phyloP scores from a whole-genome alignment of 495 filamentous ascomycete genomes.

The Aspergillus ellipticus region DNA sequence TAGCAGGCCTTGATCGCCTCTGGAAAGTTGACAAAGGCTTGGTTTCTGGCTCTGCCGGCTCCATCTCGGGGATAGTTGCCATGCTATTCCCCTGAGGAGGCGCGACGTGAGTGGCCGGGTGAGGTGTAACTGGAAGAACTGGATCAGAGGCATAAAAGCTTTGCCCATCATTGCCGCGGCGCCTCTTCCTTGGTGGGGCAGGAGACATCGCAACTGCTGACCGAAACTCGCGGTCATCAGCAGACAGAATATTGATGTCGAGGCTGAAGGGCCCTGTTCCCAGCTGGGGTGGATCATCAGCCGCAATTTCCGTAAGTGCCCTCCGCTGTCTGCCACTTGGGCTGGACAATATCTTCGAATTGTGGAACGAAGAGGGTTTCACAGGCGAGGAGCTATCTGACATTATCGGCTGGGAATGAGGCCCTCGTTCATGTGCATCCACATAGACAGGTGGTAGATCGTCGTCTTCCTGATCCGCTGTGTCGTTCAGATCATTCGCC shows the following conservation, averaged over 20 bases:
- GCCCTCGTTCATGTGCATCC: slow-evolving; percentile 15
- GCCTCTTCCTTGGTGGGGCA: slow-evolving; percentile 35
- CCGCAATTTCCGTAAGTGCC: slow-evolving; percentile 44
- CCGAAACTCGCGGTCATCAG: slow-evolving; percentile 43
- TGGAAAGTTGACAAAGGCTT: slow-evolving; percentile 13
- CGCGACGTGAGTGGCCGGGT: slow-evolving; percentile 8
- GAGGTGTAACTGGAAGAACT: slow-evolving; percentile 31
- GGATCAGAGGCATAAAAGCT: slow-evolving; percentile 32
- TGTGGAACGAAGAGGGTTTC: slow-evolving; percentile 17
- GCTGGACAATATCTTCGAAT: slow-evolving; percentile 37
- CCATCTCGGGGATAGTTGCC: slow-evolving; percentile 1
- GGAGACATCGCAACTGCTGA: slow-evolving; percentile 34
- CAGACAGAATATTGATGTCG: slow-evolving; percentile 39
- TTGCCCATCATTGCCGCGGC: slow-evolving; percentile 35
- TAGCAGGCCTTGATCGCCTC: slow-evolving; percentile 23
- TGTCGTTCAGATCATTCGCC: slow-evolving; percentile 25
- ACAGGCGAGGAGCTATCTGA: slow-evolving; percentile 29
- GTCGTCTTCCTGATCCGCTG: slow-evolving; percentile 38
- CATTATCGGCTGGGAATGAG: slow-evolving; percentile 22
- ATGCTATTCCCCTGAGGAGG: slow-evolving; percentile 7
- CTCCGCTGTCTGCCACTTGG: slow-evolving; percentile 43
- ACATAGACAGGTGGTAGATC: slow-evolving; percentile 38
- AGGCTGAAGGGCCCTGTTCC: slow-evolving; percentile 33
- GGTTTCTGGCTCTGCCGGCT: slow-evolving; percentile 8
- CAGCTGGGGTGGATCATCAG: slow-evolving; percentile 39